Evolutionary conservation across 306 rosid species (phyloP).

Genomic region (Geum urbanum): DNA sequence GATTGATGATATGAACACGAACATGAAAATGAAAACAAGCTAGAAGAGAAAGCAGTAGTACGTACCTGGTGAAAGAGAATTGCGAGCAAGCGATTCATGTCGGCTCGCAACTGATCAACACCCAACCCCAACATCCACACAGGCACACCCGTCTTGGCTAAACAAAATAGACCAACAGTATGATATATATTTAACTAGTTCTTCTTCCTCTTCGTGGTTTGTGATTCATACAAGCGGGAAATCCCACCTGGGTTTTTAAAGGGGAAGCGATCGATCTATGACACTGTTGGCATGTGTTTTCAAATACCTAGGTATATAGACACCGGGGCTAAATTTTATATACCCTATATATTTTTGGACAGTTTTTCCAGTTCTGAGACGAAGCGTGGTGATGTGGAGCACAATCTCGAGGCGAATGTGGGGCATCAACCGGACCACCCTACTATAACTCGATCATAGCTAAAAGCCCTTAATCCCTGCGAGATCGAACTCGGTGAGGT

Average conservation of each 20-base stretch:
- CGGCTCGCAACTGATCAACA: constrained; percentile 82
- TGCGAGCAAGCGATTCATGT: constrained; percentile 92
- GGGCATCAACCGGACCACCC: constrained; percentile 64
- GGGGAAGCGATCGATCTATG: not conserved
- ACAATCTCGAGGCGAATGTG: constrained; percentile 62
- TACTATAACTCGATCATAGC: constrained; percentile 8
- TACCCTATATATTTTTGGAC: not conserved
- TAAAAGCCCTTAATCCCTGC: not conserved
- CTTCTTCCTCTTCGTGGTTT: too few species aligned
- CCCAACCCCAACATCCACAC: constrained; percentile 94
- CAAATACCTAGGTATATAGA: not conserved
- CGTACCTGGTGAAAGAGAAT: constrained; percentile 88
- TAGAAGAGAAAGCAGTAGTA: not conserved
- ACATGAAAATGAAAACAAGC: not conserved
- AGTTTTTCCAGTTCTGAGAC: not conserved
- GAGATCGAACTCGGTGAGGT: not conserved
- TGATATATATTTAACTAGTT: too few species aligned
- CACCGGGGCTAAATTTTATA: not conserved
- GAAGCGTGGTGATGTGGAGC: constrained; percentile 51
- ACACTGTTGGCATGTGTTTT: not conserved
- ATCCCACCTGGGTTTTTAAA: constrained; percentile 33
- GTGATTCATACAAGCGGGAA: constrained; percentile 27
- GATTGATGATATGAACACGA: not conserved
- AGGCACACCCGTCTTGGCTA: constrained; percentile 97
- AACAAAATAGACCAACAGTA: constrained; percentile 3